These are phyloP conservation scores for Arthrinium puccinioides DNA, from an alignment of 2,329 filamentous ascomycete genomes.

Conservation along the genomic window DNA sequence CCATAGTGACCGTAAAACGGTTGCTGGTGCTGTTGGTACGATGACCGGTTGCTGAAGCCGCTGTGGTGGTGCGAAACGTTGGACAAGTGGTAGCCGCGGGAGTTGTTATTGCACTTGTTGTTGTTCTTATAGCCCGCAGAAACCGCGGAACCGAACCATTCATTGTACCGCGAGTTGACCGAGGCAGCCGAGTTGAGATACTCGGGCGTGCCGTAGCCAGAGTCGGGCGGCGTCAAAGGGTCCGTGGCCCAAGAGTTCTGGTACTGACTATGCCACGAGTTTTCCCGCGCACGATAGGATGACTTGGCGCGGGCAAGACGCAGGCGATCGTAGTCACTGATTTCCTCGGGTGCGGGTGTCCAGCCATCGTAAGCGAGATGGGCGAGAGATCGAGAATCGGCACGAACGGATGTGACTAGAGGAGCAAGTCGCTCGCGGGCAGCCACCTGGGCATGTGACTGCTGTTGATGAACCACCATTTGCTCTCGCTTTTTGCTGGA, in stretches of 20 bases:
- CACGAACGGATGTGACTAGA: constrained; percentile 41
- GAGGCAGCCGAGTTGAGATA: constrained; percentile 48
- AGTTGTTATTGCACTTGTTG: no score
- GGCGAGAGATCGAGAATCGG: constrained; percentile 20
- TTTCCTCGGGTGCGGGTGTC: constrained; percentile 48
- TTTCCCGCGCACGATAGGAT: constrained; percentile 38
- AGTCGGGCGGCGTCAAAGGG: constrained; percentile 52
- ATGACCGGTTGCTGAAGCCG: constrained; percentile 6
- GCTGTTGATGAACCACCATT: constrained; percentile 12
- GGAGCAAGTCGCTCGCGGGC: constrained; percentile 42
- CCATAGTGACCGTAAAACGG: constrained; percentile 37
- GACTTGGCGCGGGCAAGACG: constrained; percentile 19
- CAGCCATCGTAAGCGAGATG: constrained; percentile 35
- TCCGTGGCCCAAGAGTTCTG: constrained; percentile 30
- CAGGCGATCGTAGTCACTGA: constrained; percentile 45
- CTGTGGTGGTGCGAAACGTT: constrained; percentile 21
- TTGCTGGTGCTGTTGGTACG: constrained; percentile 31
- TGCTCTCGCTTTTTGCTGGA: constrained; percentile 40
- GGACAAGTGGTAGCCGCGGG: constrained; percentile 36
- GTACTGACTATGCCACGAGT: constrained; percentile 34
- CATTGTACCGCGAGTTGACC: constrained; percentile 47
- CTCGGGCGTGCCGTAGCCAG: constrained; percentile 54
- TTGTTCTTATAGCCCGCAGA: constrained; percentile 22
- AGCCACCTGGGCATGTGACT: constrained; percentile 32
- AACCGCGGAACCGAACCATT: constrained; percentile 43